These are phyloP conservation scores for Trametes pubescens DNA, from an alignment of 1,284 basidiomycete species.

Conservation along the genomic window DNA sequence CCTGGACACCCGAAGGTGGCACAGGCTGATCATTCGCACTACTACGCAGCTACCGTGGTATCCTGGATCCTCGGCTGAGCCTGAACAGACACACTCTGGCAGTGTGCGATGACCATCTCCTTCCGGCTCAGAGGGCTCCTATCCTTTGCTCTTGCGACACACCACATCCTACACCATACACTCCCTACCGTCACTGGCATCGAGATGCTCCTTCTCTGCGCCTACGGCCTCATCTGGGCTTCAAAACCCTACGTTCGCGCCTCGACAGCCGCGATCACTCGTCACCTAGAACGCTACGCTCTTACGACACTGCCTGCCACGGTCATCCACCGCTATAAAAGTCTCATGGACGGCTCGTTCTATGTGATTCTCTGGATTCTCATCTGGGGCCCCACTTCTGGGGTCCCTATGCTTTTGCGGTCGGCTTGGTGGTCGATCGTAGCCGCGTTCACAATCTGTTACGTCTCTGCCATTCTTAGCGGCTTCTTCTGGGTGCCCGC, in stretches of 20 bases:
- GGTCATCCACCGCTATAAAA: neutral
- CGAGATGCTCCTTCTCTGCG: neutral
- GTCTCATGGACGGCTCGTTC: neutral
- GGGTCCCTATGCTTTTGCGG: neutral
- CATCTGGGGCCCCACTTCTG: conserved; percentile 2
- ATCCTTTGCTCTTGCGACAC: neutral
- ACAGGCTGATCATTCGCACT: no score
- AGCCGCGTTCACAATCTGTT: neutral
- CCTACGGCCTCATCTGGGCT: neutral
- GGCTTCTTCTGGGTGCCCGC: conserved; percentile 1
- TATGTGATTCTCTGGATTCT: neutral
- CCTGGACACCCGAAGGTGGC: no score
- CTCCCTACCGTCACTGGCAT: neutral
- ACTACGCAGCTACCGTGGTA: neutral
- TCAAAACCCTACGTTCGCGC: neutral
- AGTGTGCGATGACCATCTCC: neutral
- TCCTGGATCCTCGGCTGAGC: neutral
- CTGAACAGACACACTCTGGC: neutral
- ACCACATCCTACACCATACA: neutral
- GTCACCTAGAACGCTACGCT: neutral
- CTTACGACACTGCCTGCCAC: neutral
- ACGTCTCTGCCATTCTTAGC: conserved; percentile 1
- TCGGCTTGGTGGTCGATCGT: neutral
- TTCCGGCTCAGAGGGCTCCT: neutral
- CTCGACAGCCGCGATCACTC: neutral